Evolutionary conservation across 768 basidiomycete species (phyloP), one percentile per base, ranked within the genome.

Genomic region (Holtermanniella nyarrowii): DNA sequence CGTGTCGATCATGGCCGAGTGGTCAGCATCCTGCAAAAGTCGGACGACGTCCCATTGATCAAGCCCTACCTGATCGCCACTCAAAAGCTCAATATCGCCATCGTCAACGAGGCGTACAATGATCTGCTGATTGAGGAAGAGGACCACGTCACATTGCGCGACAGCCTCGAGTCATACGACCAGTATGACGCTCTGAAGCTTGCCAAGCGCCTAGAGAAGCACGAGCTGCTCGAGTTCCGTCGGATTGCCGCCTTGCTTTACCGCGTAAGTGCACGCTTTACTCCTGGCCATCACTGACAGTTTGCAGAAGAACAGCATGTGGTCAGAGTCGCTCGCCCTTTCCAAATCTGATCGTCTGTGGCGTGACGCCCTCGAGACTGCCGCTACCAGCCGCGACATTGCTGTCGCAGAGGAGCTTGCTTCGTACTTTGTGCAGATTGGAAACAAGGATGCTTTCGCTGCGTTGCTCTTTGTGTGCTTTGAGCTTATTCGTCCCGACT

Each of bases 101-200:
- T 91, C 14, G 88, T 99, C 65, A 99, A 99, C 65, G 90, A 95
- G 59, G 91, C 93, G 5, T 96, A 95, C 76, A 96, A 97, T 63
- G 86, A 89, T 64, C 76, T 99, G n/a, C 78, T 97, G 41, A 97
- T 99, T 54, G 95, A 99, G 71, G 95, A 99, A 71, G 95, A 99
- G 73, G 93, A 99, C 69, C 88, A 91, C 77, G 89, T 93, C 73
- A 96, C 93, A 0, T 80, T 99, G 5, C 86, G 93, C 7, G 95
- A 95, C 71, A 91, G 88, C 10, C 91, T 97, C 48, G 93, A 97
- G 74, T 90, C 90, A 70, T 91, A 95, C 66, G 90, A 96, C 74
- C 96, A 95, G 74, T 99, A 95, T 76, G 87, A 97, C 73, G 88
- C 86, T 61, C 82, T 88, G 54, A 78, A 75, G 25, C 81, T 99